A percentile compares a stretch with the other conserved stretches of the same genome.
phyloP scores from a whole-genome alignment of 1,284 basidiomycete species.

The Earliella scabrosa region DNA sequence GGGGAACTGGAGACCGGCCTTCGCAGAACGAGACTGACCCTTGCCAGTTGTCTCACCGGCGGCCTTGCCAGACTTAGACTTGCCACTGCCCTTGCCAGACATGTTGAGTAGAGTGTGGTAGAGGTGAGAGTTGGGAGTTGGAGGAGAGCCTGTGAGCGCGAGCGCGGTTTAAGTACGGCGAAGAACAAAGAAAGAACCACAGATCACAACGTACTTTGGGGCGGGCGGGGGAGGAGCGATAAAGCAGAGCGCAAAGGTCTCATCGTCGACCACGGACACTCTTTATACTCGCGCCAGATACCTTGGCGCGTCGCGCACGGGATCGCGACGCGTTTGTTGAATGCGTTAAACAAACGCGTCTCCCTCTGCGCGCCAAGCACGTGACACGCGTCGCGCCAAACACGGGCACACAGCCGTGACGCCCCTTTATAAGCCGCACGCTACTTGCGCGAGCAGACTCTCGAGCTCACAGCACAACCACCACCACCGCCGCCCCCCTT shows the following conservation, averaged over 20 bases:
- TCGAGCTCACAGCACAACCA: constrained; percentile 16
- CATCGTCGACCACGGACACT: not conserved
- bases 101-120: constrained; percentile 37
- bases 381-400: constrained; percentile 26
- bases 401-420: constrained; percentile 22
- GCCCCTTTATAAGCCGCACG: constrained; percentile 24
- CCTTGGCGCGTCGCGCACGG: constrained; percentile 11
- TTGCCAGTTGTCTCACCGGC: constrained; percentile 52
- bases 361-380: not conserved
- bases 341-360: constrained; percentile 24
- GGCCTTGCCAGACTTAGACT: constrained; percentile 65
- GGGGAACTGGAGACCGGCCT: constrained; percentile 85
- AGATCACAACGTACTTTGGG: not conserved
- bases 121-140: constrained; percentile 10
- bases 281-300: not conserved
- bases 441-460: constrained; percentile 13
- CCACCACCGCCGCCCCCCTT: constrained; percentile 18
- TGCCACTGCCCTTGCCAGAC: constrained; percentile 64
- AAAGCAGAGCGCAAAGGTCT: constrained; percentile 2
- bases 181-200: not conserved
- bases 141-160: constrained; percentile 5
- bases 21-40: constrained; percentile 78
- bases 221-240: not conserved
- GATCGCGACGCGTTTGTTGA: constrained; percentile 24
- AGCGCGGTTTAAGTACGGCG: too few relatives aligned